Conservation (phyloP, 306 rosid species). For the Abrus precatorius region DNA sequence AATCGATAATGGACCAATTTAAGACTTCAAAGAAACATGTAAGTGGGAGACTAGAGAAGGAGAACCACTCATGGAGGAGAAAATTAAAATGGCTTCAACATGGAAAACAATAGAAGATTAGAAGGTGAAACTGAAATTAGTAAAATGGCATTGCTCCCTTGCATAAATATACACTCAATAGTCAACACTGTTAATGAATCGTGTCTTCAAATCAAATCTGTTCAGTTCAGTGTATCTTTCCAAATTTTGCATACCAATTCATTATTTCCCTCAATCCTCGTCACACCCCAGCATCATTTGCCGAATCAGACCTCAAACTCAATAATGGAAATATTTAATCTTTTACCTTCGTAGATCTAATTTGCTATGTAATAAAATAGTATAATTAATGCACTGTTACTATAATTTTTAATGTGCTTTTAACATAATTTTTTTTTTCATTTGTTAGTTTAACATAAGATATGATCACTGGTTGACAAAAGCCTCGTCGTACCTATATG, state of each 20-base stretch:
- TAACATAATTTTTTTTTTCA: too few species aligned
- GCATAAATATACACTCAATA: not conserved
- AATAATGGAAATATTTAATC: conserved; percentile 20
- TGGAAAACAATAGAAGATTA: conserved; percentile 15
- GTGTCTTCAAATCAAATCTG: conserved; percentile 13
- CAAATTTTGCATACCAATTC: conserved; percentile 23
- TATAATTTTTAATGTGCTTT: too few species aligned
- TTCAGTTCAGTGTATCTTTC: conserved; percentile 34
- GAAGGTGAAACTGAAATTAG: conserved; percentile 21
- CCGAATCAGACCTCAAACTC: conserved; percentile 24
- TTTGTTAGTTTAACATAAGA: too few species aligned
- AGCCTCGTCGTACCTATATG: too few species aligned
- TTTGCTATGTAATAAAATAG: not conserved
- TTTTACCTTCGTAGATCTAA: not conserved
- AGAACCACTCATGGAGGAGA: conserved; percentile 27
- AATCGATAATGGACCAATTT: conserved; percentile 20
- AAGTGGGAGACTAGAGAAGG: conserved; percentile 20
- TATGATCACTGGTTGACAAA: too few species aligned
- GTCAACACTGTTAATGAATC: conserved; percentile 9
- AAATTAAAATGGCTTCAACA: conserved; percentile 1
- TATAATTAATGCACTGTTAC: too few species aligned
- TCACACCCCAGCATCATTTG: conserved; percentile 22
- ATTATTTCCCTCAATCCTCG: conserved; percentile 13
- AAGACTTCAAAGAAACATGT: conserved; percentile 27
- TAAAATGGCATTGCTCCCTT: not conserved